Evolutionary conservation across 768 basidiomycete species (phyloP), one percentile per base, ranked within the genome.

Genomic region (Lyophyllum atratum): DNA sequence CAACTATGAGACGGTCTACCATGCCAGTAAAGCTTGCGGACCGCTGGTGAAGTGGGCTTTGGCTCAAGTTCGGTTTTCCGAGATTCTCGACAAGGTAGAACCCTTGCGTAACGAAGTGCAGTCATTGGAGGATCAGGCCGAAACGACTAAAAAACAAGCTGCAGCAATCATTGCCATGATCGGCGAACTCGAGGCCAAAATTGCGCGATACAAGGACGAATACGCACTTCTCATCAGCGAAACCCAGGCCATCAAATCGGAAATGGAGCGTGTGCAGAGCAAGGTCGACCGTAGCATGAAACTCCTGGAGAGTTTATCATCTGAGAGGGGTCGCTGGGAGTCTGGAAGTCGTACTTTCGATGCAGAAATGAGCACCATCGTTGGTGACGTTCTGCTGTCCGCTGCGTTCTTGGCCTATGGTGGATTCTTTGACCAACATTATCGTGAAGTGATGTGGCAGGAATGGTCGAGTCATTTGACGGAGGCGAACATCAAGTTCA

Each of bases 251-350:
- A 98, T 99, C 82, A 97, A 97, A 74, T 81, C 79, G 49, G 97
- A 98, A 74, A 98, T 99, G 97, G 94, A 96, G 64, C 87, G 92
- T 37, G 97, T 99, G 4, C 94, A 98, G 69, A 86, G 89, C 75
- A 97, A 97, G 73, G 97, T 99, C 33, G 91, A 96, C 69, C 90
- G 96, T 61, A 96, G 94, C 69, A 93, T 98, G 89, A 97, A 89
- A 60, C 80, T 98, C 46, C 80, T 99, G 42, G 91, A 90, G 68
- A 96, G 93, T 72, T 77, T 99, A 65, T 97, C 95, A 9, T 98
- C 97, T 0, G 97, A 99, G 72, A 84, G 93, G 69, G 81, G 82
- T 42, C 87, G 97, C 59, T 99, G 97, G 97, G 95, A 98, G 70
- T 76, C 85, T 3, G 94, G 95, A 31, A 98, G 95, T 71, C 86